These are phyloP conservation scores for Magnusiomyces suaveolens DNA, from an alignment of 1,139 yeast species.

Conservation along the genomic window DNA sequence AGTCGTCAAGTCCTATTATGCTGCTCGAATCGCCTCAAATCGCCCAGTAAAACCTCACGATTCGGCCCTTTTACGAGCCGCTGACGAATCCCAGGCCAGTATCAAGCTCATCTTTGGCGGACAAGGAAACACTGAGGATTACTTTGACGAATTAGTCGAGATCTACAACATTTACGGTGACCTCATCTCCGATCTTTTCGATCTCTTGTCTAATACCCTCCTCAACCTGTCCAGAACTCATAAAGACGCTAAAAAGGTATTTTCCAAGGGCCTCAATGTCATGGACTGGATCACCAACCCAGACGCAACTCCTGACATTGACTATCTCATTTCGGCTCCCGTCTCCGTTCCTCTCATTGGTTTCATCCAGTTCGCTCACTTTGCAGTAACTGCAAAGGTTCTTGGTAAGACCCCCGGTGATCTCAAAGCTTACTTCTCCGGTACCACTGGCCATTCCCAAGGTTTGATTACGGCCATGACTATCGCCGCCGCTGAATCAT, in stretches of 20 bases:
- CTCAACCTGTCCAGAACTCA: constrained; percentile 60
- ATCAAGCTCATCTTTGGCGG: constrained; percentile 92
- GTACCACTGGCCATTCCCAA: constrained; percentile 97
- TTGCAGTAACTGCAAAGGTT: constrained; percentile 74
- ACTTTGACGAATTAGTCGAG: constrained; percentile 91
- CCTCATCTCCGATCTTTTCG: constrained; percentile 61
- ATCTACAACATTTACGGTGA: constrained; percentile 68
- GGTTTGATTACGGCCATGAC: constrained; percentile 93
- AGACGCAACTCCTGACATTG: constrained; percentile 80
- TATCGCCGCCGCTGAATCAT: constrained; percentile 71
- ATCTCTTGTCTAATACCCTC: constrained; percentile 58
- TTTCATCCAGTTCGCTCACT: constrained; percentile 89
- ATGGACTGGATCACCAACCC: constrained; percentile 78
- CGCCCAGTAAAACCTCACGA: constrained; percentile 47
- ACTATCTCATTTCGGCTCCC: constrained; percentile 82
- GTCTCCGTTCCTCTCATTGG: constrained; percentile 94
- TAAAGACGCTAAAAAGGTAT: constrained; percentile 74
- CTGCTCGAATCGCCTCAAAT: constrained; percentile 43
- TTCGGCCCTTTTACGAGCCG: constrained; percentile 57
- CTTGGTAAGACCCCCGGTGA: constrained; percentile 88
- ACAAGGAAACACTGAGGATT: constrained; percentile 97
- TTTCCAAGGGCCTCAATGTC: constrained; percentile 87
- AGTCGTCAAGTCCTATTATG: constrained; percentile 62
- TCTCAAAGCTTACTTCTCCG: constrained; percentile 58
- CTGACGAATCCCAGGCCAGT: constrained; percentile 45